Conservation (phyloP, 352 stramenopile species). For the Pythium rishiriense region DNA sequence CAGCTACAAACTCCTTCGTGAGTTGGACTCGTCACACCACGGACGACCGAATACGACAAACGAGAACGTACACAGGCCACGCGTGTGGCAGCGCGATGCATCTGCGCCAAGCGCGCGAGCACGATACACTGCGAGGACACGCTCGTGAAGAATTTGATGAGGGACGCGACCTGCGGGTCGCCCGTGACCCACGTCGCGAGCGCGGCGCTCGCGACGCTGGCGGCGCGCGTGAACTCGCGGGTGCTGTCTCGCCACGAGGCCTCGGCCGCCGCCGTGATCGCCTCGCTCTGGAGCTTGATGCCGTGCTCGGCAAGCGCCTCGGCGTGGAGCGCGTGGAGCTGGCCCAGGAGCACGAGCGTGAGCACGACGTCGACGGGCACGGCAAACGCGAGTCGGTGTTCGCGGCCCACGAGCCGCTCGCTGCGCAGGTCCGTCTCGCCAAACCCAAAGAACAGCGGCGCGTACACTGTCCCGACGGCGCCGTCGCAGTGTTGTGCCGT, state of each 20-base stretch:
- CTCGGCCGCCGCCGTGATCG: slow-evolving; percentile 9
- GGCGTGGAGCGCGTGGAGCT: slow-evolving; percentile 34
- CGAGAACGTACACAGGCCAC: slow-evolving; percentile 13
- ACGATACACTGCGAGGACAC: slow-evolving; percentile 19
- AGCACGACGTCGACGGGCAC: slow-evolving; percentile 31
- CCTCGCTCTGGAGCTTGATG: slow-evolving; percentile 18
- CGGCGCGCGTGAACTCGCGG: slow-evolving; percentile 14
- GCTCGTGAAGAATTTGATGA: slow-evolving; percentile 21
- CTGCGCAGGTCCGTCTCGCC: slow-evolving; percentile 31
- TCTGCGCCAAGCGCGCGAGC: slow-evolving; percentile 18
- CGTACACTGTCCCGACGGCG: slow-evolving; percentile 20
- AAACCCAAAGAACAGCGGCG: slow-evolving; percentile 52
- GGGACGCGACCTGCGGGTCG: slow-evolving; percentile 16
- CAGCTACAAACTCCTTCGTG: too few relatives aligned
- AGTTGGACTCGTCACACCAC: too few relatives aligned
- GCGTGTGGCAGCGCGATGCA: slow-evolving; percentile 17
- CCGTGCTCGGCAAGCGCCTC: slow-evolving; percentile 22
- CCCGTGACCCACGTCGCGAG: slow-evolving; percentile 1
- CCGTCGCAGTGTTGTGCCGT: neutral
- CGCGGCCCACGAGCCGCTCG: slow-evolving; percentile 34
- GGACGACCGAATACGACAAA: neutral
- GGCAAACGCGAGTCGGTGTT: slow-evolving; percentile 25
- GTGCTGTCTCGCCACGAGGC: slow-evolving; percentile 19
- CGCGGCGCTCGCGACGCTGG: slow-evolving; percentile 13
- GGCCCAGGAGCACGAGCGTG: slow-evolving; percentile 38